Percentiles rank a stretch among this genome's conserved stretches.
phyloP scores from a whole-genome alignment of 2,329 filamentous ascomycete genomes.

The Paecilomyces fulvus region DNA sequence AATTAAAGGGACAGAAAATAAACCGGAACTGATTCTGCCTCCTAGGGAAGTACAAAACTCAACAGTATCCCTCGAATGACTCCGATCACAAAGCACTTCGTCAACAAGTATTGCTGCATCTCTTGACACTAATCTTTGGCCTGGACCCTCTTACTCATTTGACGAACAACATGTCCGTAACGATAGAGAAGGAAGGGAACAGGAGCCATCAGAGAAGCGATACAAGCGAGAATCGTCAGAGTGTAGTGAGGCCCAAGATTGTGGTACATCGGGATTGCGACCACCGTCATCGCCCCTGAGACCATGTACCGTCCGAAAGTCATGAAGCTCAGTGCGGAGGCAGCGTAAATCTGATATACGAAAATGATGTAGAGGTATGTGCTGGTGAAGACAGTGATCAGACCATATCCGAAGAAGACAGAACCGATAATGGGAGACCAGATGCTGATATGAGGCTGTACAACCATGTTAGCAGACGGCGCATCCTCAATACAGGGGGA shows the following conservation, averaged over 20 bases:
- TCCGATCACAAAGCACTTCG: no score
- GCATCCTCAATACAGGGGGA: background rate
- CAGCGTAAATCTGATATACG: conserved; percentile 4
- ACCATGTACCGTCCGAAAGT: conserved; percentile 5
- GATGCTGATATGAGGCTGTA: conserved; percentile 27
- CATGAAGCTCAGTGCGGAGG: conserved; percentile 6
- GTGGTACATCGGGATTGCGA: background rate
- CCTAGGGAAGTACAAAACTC: no score
- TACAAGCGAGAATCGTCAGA: background rate
- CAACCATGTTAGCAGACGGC: background rate
- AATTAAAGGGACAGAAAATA: no score
- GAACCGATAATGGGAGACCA: conserved; percentile 40
- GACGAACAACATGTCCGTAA: conserved; percentile 13
- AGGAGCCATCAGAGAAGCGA: conserved; percentile 27
- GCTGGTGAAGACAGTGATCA: conserved; percentile 31
- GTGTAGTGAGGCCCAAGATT: background rate
- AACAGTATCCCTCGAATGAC: no score
- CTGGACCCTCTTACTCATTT: conserved; percentile 22
- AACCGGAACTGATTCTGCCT: no score
- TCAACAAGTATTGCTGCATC: no score
- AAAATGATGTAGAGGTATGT: conserved; percentile 5
- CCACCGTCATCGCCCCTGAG: conserved; percentile 1
- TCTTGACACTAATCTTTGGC: background rate
- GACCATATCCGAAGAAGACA: conserved; percentile 38
- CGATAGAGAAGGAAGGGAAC: conserved; percentile 35